These are phyloP conservation scores for Mitragyna speciosa DNA, from an alignment of 257 asterid species.

Conservation along the genomic window DNA sequence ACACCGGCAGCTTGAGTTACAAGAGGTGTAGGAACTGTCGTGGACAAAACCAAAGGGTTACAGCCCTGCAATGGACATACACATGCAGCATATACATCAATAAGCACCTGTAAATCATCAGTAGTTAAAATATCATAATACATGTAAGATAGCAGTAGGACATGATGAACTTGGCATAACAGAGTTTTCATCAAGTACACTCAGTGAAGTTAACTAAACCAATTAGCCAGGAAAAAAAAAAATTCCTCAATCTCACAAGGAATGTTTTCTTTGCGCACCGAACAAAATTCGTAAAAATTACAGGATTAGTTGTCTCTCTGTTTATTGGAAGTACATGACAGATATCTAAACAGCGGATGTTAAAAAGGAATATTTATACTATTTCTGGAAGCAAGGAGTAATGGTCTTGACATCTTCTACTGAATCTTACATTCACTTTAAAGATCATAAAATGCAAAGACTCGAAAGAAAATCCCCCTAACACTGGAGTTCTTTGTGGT, in stretches of 20 bases:
- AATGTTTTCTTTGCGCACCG: background rate
- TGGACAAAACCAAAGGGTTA: slow-evolving; percentile 53
- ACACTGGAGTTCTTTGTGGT: background rate
- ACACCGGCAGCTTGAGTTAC: slow-evolving; percentile 77
- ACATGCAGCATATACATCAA: background rate
- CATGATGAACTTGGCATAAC: background rate
- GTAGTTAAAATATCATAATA: background rate
- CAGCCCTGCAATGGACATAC: slow-evolving; percentile 57
- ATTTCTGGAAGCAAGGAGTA: background rate
- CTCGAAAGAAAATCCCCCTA: background rate
- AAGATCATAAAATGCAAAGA: background rate
- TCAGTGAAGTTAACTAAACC: background rate
- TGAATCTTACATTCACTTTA: background rate
- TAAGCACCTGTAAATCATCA: background rate
- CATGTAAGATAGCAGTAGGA: background rate
- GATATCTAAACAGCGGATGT: background rate
- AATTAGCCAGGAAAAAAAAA: background rate
- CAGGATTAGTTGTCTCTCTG: background rate
- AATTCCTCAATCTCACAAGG: background rate
- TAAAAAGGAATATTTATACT: background rate
- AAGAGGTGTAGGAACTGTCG: slow-evolving; percentile 75
- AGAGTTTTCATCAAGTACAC: background rate
- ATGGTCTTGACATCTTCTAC: background rate
- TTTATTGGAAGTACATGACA: background rate
- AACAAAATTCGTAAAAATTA: no score